Evolutionary conservation across 2,329 filamentous ascomycete species (phyloP).

Genomic region (Aureobasidium uvarum): DNA sequence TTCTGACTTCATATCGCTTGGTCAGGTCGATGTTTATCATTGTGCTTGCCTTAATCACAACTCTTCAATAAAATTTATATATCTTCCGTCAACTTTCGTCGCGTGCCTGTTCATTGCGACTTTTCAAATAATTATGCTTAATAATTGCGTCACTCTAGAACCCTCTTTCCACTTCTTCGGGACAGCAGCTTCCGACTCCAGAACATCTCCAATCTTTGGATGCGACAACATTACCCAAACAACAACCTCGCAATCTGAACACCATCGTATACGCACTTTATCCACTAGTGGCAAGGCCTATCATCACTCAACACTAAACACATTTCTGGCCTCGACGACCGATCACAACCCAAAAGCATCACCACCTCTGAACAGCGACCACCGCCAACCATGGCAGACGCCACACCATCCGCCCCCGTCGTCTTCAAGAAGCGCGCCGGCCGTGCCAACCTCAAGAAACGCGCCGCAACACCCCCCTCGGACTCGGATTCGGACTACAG

Average conservation of each 20-base stretch:
- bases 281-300: no score
- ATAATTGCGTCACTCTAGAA: slow-evolving; percentile 18
- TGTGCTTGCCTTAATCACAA: background rate
- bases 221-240: background rate
- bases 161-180: background rate
- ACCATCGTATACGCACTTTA: background rate
- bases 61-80: background rate
- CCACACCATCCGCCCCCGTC: slow-evolving; percentile 40
- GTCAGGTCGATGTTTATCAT: background rate
- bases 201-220: background rate
- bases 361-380: background rate
- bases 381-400: slow-evolving; percentile 36
- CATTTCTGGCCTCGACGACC: background rate
- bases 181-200: slow-evolving; percentile 1
- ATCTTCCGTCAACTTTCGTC: background rate
- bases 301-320: background rate
- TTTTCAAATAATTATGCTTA: background rate
- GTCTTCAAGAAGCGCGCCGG: slow-evolving; percentile 88
- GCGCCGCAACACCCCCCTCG: slow-evolving; percentile 73
- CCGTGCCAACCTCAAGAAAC: slow-evolving; percentile 75
- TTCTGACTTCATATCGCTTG: background rate
- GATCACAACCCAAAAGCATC: background rate
- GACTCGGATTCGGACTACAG: slow-evolving; percentile 62
- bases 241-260: background rate
- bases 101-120: background rate